Evolutionary conservation across 1,284 basidiomycete species (phyloP), one percentile per base, ranked within the genome.

Genomic region (Heterobasidion parviporum): DNA sequence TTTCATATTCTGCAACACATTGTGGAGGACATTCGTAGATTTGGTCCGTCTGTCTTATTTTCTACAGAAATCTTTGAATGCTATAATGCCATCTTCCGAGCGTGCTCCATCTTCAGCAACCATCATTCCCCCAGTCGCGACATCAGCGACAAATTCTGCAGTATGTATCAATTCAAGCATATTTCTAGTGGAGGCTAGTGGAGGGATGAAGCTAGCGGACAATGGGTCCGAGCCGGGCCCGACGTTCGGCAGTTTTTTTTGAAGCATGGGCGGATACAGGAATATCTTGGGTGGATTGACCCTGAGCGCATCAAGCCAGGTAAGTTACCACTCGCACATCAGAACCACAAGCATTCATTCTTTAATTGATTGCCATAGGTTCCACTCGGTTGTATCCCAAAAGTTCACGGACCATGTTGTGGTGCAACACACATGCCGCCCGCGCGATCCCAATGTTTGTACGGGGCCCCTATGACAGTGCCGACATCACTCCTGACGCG

Each of bases 1-100:
- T 59, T 73, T 2, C 72, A 74, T 57, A 55, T 72, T 34, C 63
- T 76, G 0, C 18, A 60, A 0, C 72, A 75, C 47, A 18, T 18
- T 2, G 18, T 18, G 18, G 18, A 41, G 38, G 64, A 70, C 53
- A 67, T 74, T 36, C 54, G 54, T 0, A 61, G 66, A 0, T 71
- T 72, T 62, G 73, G 71, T 0, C 72, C 73, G 12, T 55, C 65
- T 1, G 56, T 71, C 1, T 48, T 66, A 0, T 67, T 61, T 45
- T 63, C 67, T 3, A 73, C 72, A 0, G 72, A 76, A 56, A 52
- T 61, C 2, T 74, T 69, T 55, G 71, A 75, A 56, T 69, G 62
- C 14, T 76, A 65, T 59, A 75, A 76, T 60, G 61, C 62, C 1
- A 60, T 75, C 0, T 75, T 77, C 53, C 66, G 69, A 0, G 35